phyloP scores from a whole-genome alignment of 768 basidiomycete genomes.

The Chalciporus piperatus region DNA sequence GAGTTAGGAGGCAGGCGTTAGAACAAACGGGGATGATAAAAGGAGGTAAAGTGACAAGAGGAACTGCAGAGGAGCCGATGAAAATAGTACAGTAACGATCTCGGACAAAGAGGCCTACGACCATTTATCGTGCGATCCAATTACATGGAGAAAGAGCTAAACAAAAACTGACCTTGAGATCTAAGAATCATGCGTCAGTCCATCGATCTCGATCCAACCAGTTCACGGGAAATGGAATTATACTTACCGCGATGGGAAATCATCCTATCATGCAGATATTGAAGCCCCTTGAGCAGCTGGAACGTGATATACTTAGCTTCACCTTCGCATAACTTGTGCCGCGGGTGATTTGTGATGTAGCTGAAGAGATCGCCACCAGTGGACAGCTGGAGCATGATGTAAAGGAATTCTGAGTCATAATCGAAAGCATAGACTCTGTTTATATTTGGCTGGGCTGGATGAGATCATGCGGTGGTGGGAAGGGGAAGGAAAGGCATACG shows the following conservation, averaged over 20 bases:
- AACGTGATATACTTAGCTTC: constrained; percentile 85
- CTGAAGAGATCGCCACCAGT: constrained; percentile 89
- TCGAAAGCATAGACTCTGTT: constrained; percentile 74
- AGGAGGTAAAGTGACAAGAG: not conserved
- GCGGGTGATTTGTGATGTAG: constrained; percentile 65
- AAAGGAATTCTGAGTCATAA: constrained; percentile 60
- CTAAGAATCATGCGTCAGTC: constrained; percentile 32
- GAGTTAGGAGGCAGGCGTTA: not conserved
- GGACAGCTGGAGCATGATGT: constrained; percentile 83
- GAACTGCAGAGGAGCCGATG: not conserved
- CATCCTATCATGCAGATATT: constrained; percentile 65
- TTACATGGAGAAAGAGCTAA: not conserved
- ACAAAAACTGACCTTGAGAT: constrained; percentile 58
- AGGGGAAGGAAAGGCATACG: constrained; percentile 38
- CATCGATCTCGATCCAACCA: not conserved
- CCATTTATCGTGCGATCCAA: not conserved
- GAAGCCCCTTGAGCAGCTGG: constrained; percentile 68
- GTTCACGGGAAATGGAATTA: not conserved
- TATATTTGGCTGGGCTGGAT: constrained; percentile 63
- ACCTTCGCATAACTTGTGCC: constrained; percentile 63
- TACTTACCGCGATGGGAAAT: constrained; percentile 76
- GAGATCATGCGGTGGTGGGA: not conserved
- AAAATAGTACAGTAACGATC: not conserved
- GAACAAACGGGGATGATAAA: not conserved
- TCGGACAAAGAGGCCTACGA: not conserved